These are phyloP conservation scores for Lipomyces japonicus DNA, from an alignment of 805 yeast species.

Conservation along the genomic window DNA sequence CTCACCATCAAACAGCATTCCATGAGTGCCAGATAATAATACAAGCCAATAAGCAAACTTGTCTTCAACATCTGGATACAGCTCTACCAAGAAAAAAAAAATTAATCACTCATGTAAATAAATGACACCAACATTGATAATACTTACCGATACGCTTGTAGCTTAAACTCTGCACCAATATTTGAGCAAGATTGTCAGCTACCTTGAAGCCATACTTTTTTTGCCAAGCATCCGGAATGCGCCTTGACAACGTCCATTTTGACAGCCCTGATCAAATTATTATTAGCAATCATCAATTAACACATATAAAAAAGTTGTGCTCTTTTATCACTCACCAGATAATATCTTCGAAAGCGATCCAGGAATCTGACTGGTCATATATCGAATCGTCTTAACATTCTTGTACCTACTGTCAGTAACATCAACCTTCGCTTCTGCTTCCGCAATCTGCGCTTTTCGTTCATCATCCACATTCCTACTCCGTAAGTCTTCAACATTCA, in stretches of 20 bases:
- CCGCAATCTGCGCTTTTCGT: slow-evolving; percentile 14
- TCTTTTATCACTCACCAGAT: slow-evolving; percentile 14
- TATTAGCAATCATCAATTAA: background rate
- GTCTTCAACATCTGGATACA: slow-evolving; percentile 18
- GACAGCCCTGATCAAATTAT: slow-evolving; percentile 18
- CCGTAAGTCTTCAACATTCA: slow-evolving; percentile 14
- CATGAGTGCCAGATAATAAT: slow-evolving; percentile 19
- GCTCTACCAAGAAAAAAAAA: background rate
- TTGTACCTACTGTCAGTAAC: slow-evolving; percentile 24
- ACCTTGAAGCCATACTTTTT: slow-evolving; percentile 33
- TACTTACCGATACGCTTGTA: slow-evolving; percentile 20
- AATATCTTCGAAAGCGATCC: slow-evolving; percentile 19
- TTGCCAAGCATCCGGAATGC: slow-evolving; percentile 24
- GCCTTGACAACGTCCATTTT: slow-evolving; percentile 20
- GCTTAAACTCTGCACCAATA: slow-evolving; percentile 25
- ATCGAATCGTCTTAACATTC: slow-evolving; percentile 27
- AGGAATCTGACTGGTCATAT: slow-evolving; percentile 26
- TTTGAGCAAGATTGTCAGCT: slow-evolving; percentile 31
- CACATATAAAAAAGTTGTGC: background rate
- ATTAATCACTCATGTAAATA: background rate
- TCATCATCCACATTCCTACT: slow-evolving; percentile 8
- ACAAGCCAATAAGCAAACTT: slow-evolving; percentile 24
- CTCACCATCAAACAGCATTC: slow-evolving; percentile 22
- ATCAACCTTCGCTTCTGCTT: slow-evolving; percentile 26
- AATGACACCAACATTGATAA: background rate